Base-by-base conservation (phyloP, 2,329 filamentous ascomycete genomes). In the Monosporascus sp. region DNA sequence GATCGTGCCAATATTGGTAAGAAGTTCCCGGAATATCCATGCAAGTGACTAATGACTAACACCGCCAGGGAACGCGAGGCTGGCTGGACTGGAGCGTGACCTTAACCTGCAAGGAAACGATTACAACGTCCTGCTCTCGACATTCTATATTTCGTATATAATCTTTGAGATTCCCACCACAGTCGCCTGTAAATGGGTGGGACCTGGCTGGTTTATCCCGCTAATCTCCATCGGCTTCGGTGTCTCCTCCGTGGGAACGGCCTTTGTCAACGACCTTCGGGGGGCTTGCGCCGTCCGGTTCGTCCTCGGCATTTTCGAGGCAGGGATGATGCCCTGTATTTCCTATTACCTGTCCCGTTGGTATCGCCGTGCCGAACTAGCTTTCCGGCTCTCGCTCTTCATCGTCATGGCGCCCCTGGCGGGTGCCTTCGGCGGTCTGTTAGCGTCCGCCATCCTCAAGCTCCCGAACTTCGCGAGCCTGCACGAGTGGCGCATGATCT, bases 71-170 rank as follows among this genome's bases (percentile, higher is more conserved):
- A 89, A 89, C 65, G 86, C 85, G 2, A 79, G 78, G 57, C 72
- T 89, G 19, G 85, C 85, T 3, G 85, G 85, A 0, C 72, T 89
- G 20, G 82, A 86, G 52, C 74, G 72, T 37, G 86, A 88, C 50
- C 76, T 90, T 1, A 65, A 72, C 0, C 69, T 90, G 52, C 68
- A 65, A 14, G 78, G 78, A 26, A 83, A 87, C 63, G 85, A 88
- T 64, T 91, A 89, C 73, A 91, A 90, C 63, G 70, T 71, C 26
- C 74, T 89, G 2, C 75, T 91, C 3, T 85, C 85, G 14, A 65
- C 84, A 58, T 90, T 90, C 70, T 90, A 87, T 68, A 76, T 91
- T 64, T 82, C 81, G 7, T 91, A 91, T 68, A 88, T 89, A 60
- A 26, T 89, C 48, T 88, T 87, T 59, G 82, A 89, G 66, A 86